Conservation (phyloP, 495 filamentous ascomycete genomes). For the Penicillium daleae region DNA sequence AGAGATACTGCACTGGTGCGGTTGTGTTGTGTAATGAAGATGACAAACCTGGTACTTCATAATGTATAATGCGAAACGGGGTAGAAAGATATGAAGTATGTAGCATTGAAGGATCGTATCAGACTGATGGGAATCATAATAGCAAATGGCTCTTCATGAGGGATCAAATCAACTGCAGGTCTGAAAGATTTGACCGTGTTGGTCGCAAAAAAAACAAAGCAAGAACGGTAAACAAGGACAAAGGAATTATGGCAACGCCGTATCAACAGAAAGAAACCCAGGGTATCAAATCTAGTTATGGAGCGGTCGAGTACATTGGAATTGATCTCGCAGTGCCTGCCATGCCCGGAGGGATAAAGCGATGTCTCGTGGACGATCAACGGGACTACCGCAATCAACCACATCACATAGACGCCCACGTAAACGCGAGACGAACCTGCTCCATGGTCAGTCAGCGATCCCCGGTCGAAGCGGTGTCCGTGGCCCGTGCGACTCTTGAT, state of each 20-base stretch:
- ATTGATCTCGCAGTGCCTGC: constrained; percentile 24
- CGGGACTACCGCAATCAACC: constrained; percentile 42
- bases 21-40: constrained; percentile 29
- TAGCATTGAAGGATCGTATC: background rate
- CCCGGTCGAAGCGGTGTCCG: constrained; percentile 12
- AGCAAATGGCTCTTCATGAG: constrained; percentile 5
- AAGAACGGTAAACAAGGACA: too few species aligned
- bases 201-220: background rate
- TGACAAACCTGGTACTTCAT: too few species aligned
- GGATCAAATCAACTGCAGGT: background rate
- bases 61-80: background rate
- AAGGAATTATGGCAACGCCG: background rate
- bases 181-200: too few species aligned
- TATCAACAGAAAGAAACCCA: background rate
- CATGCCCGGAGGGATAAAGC: constrained; percentile 32
- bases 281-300: constrained; percentile 5
- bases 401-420: constrained; percentile 37
- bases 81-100: background rate
- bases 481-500: constrained; percentile 26
- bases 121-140: constrained; percentile 7
- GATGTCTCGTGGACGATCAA: constrained; percentile 41
- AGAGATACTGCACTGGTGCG: constrained; percentile 40
- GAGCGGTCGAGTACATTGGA: constrained; percentile 19
- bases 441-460: constrained; percentile 25
- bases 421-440: constrained; percentile 27